Base-by-base conservation (phyloP, 306 rosid genomes). In the Trifolium dubium region DNA sequence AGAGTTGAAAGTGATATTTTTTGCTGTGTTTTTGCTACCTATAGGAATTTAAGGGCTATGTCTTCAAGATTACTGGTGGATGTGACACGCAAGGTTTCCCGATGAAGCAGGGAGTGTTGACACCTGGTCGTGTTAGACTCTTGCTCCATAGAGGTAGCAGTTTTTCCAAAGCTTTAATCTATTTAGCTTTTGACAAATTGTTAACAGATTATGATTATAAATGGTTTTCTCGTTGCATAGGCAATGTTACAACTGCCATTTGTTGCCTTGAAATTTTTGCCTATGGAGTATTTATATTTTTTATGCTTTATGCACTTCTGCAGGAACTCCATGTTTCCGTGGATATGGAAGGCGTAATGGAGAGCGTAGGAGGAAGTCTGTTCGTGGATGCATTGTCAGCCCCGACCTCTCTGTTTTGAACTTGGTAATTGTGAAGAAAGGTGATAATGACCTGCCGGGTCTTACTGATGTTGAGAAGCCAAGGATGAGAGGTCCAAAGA, bases 31-130 rank as follows among this genome's bases (percentile, higher is more conserved):
- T 51, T 35, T 54, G 31, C 10, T 8, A 6, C 23, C 8, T 3
- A 41, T 10, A 81, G 81, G 84, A 81, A 32, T 81, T 81, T 15
- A 81, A 75, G 37, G 84, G 84, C 3, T 81, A 81, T 55, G 84
- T 81, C 11, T 81, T 81, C 77, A 80, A 80, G 4, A 80, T 75
- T 19, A 80, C 84, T 11, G 77, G 80, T 19, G 84, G 84, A 5
- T 80, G 77, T 64, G 84, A 81, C 77, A 81, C 75, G 44, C 84
- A 81, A 75, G 81, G 84, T 8, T 81, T 81, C 69, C 81, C 84
- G 11, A 81, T 81, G 84, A 81, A 81, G 77, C 81, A 81, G 74
- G 84, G 84, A 40, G 81, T 81, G 77, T 41, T 81, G 77, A 81
- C 84, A 71, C 84, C 84, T 75, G 81, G 81, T 2, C 77, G 84